Evolutionary conservation across 306 rosid species (phyloP).

Genomic region (Castanospermum australe): DNA sequence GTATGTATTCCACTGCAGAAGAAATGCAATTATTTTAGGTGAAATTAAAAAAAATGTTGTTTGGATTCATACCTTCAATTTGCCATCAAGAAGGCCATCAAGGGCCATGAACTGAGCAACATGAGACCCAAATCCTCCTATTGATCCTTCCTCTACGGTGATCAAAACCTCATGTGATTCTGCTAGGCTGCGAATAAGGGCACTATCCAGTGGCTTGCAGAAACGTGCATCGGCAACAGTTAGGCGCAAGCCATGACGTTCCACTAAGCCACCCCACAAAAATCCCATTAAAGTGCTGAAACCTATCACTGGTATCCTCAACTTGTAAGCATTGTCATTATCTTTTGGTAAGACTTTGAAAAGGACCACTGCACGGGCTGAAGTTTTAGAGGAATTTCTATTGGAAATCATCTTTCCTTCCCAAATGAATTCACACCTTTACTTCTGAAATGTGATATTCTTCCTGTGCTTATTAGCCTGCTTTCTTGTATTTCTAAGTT

Average conservation of each 20-base stretch:
- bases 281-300: slow-evolving; percentile 36
- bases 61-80: slow-evolving; percentile 52
- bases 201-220: slow-evolving; percentile 83
- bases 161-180: slow-evolving; percentile 71
- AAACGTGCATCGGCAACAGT: slow-evolving; percentile 61
- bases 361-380: too few relatives aligned
- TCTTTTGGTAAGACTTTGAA: neutral
- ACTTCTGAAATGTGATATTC: neutral
- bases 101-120: slow-evolving; percentile 91
- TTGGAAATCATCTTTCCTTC: neutral
- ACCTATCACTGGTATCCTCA: neutral
- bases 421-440: neutral
- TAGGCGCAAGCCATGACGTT: slow-evolving; percentile 48
- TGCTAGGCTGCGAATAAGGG: slow-evolving; percentile 73
- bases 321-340: too few relatives aligned
- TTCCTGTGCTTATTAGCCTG: neutral
- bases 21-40: neutral
- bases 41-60: neutral
- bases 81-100: slow-evolving; percentile 88
- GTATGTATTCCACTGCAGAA: neutral
- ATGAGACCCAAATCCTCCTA: slow-evolving; percentile 94
- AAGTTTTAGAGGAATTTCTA: neutral
- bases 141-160: slow-evolving; percentile 93
- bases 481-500: neutral
- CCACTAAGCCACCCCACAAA: slow-evolving; percentile 52